These are phyloP conservation scores for Solanum sejunctum DNA, from an alignment of 257 asterid genomes.

Conservation along the genomic window DNA sequence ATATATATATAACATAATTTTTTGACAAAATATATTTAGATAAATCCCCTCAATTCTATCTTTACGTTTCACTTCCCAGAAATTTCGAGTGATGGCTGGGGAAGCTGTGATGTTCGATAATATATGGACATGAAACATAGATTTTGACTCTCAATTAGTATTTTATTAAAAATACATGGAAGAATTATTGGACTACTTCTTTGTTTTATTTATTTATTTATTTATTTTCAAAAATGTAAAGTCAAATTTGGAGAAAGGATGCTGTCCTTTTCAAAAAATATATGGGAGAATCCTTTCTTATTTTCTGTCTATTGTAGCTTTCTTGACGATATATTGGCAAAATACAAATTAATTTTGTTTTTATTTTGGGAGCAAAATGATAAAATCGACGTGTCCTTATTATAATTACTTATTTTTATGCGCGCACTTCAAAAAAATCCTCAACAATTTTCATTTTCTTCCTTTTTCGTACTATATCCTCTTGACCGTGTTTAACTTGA, in stretches of 20 bases:
- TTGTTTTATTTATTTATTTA: not conserved
- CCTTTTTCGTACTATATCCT: not conserved
- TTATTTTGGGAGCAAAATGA: not conserved
- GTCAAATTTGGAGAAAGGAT: slow-evolving; percentile 1
- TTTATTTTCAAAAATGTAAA: not conserved
- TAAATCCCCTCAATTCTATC: not conserved
- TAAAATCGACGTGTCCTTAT: not conserved
- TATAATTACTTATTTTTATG: not conserved
- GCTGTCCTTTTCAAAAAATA: slow-evolving; percentile 8
- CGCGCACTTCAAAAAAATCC: not conserved
- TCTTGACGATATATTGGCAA: not conserved
- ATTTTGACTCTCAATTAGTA: slow-evolving; percentile 21
- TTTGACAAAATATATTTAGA: rapidly evolving
- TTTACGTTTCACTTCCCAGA: not conserved
- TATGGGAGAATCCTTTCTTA: slow-evolving; percentile 8
- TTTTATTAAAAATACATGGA: slow-evolving; percentile 7
- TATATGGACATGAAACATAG: slow-evolving; percentile 7
- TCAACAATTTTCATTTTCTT: not conserved
- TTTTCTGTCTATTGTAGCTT: slow-evolving; percentile 9
- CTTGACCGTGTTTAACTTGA: too few species aligned
- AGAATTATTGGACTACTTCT: not conserved
- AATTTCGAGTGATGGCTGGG: slow-evolving; percentile 22
- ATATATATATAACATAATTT: not conserved
- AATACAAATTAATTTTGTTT: not conserved
- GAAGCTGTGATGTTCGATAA: slow-evolving; percentile 24